Conservation (phyloP, 2,329 filamentous ascomycete species). For the Claviceps sp. region DNA sequence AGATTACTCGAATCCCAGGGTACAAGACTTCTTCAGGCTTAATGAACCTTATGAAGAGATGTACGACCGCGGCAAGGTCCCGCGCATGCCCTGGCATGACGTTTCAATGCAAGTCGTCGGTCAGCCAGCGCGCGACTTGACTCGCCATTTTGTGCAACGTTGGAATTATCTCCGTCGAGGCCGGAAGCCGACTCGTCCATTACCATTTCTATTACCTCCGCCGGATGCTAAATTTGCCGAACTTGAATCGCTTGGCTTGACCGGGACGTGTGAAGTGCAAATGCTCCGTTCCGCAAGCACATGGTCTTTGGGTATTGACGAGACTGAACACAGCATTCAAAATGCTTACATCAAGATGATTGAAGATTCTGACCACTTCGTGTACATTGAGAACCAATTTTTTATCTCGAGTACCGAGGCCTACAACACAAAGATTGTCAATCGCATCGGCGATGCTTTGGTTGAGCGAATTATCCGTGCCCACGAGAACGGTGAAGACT, state of each 20-base stretch:
- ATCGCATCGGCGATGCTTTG: slow-evolving; percentile 86
- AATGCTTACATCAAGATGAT: slow-evolving; percentile 92
- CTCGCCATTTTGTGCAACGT: slow-evolving; percentile 89
- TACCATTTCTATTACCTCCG: slow-evolving; percentile 83
- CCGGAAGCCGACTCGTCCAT: slow-evolving; percentile 82
- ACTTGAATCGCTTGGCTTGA: slow-evolving; percentile 73
- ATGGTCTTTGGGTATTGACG: slow-evolving; percentile 84
- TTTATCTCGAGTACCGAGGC: slow-evolving; percentile 90
- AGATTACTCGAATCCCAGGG: slow-evolving; percentile 92
- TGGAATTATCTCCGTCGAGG: slow-evolving; percentile 96
- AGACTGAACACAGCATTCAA: slow-evolving; percentile 89
- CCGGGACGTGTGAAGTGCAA: slow-evolving; percentile 92
- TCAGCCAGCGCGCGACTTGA: slow-evolving; percentile 86
- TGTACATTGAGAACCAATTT: slow-evolving; percentile 98
- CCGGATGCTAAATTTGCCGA: slow-evolving; percentile 83
- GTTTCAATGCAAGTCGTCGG: slow-evolving; percentile 96
- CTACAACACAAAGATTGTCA: slow-evolving; percentile 75
- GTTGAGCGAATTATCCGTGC: slow-evolving; percentile 85
- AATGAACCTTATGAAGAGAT: slow-evolving; percentile 96
- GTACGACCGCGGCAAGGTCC: slow-evolving; percentile 82
- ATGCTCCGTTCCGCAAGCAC: slow-evolving; percentile 80
- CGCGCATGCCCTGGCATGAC: slow-evolving; percentile 98
- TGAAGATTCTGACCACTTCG: slow-evolving; percentile 87
- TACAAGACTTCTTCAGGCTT: slow-evolving; percentile 87
- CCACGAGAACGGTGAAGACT: slow-evolving; percentile 70